phyloP scores from a whole-genome alignment of 352 stramenopile genomes.

The Blastocystis sp. region DNA sequence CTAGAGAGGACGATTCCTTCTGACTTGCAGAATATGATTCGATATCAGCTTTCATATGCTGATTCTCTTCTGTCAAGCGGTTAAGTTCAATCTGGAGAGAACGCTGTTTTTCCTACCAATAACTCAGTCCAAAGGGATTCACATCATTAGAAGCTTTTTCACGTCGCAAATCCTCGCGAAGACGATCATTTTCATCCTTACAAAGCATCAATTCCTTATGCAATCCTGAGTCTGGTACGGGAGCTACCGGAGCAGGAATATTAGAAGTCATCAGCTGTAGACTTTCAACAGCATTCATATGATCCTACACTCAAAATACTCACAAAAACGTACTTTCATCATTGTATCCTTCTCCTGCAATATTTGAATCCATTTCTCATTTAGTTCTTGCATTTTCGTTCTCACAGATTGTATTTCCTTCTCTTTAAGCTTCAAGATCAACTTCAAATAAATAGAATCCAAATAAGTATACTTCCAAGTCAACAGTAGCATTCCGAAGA shows the following conservation, averaged over 20 bases:
- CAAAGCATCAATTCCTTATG: neutral
- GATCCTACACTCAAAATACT: neutral
- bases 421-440: conserved; percentile 31
- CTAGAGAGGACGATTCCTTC: neutral
- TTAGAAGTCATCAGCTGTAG: too few species aligned
- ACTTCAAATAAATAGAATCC: neutral
- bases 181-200: conserved; percentile 1
- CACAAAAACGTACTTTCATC: neutral
- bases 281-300: neutral
- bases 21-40: neutral
- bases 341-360: neutral
- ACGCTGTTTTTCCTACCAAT: neutral
- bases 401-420: neutral
- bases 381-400: neutral
- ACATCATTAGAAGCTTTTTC: neutral
- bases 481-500: neutral
- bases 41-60: neutral
- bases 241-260: too few species aligned
- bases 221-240: neutral
- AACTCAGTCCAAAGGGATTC: neutral
- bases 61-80: neutral
- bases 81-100: neutral
- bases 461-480: conserved; percentile 15
- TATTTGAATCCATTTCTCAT: neutral
- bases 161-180: neutral